Percentiles rank a stretch among this genome's conserved stretches.
Evolutionary conservation across 306 rosid genomes (phyloP).

Genomic region (Rosa lucieae): DNA sequence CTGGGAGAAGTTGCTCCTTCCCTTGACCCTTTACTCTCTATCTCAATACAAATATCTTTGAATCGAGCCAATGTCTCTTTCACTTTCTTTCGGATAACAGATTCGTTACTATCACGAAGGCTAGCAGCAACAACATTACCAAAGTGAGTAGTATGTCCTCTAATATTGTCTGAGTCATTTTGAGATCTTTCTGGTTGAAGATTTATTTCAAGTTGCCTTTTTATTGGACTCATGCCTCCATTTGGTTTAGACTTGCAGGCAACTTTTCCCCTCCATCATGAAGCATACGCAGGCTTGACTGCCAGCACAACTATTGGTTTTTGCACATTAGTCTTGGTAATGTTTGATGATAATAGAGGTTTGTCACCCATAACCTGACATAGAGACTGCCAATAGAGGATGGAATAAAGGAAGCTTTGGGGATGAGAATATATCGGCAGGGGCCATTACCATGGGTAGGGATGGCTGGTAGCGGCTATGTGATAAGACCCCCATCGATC

Average conservation of each 20-base stretch:
- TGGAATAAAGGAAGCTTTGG: too few species aligned
- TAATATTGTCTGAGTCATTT: constrained; percentile 17
- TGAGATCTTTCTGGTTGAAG: constrained; percentile 32
- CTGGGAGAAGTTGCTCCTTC: constrained; percentile 25
- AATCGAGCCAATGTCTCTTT: constrained; percentile 65
- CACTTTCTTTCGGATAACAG: constrained; percentile 54
- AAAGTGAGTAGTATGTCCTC: constrained; percentile 45
- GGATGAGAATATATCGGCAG: too few species aligned
- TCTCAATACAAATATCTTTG: constrained; percentile 66
- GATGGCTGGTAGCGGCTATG: too few species aligned
- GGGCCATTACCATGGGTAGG: too few species aligned
- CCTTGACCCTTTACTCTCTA: constrained; percentile 49
- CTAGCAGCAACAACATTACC: constrained; percentile 30
- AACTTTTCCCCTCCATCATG: constrained; percentile 48
- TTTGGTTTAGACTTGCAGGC: constrained; percentile 27
- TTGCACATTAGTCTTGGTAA: constrained; percentile 24
- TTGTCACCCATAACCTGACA: constrained; percentile 20
- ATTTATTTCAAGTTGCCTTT: constrained; percentile 39
- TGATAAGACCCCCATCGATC: too few species aligned
- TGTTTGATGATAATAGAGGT: constrained; percentile 21
- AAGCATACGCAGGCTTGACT: constrained; percentile 52
- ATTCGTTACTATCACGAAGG: constrained; percentile 32
- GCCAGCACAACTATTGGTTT: constrained; percentile 43
- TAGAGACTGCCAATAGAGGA: too few species aligned
- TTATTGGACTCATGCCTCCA: constrained; percentile 32